Conservation (phyloP, 2,329 filamentous ascomycete species). For the Clarireedia hainanense region DNA sequence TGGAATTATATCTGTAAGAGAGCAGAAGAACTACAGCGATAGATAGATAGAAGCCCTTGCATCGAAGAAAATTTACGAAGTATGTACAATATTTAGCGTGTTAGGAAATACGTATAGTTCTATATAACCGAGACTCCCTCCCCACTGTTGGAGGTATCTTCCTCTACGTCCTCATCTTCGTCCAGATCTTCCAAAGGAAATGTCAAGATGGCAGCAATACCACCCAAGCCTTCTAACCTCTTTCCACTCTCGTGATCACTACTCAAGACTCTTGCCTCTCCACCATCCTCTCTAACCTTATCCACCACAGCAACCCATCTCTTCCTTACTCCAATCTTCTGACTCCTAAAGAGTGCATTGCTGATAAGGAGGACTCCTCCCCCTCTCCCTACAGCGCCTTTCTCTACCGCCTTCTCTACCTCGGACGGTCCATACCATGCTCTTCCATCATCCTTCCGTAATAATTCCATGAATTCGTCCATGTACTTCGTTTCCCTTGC, state of each 20-base stretch:
- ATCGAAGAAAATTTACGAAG: too few relatives aligned
- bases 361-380: slow-evolving; percentile 75
- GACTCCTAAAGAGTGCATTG: slow-evolving; percentile 78
- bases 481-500: slow-evolving; percentile 75
- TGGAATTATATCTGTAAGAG: too few relatives aligned
- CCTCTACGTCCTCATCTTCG: slow-evolving; percentile 46
- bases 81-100: too few relatives aligned
- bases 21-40: too few relatives aligned
- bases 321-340: slow-evolving; percentile 75
- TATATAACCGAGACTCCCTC: slow-evolving; percentile 4
- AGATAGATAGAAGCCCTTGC: too few relatives aligned
- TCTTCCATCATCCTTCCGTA: slow-evolving; percentile 55
- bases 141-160: background rate
- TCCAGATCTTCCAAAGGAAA: slow-evolving; percentile 81
- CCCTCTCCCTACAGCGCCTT: slow-evolving; percentile 83
- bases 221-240: slow-evolving; percentile 30
- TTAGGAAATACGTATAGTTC: too few relatives aligned
- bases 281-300: slow-evolving; percentile 76
- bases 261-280: slow-evolving; percentile 82
- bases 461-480: slow-evolving; percentile 70
- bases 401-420: slow-evolving; percentile 64
- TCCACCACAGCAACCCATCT: slow-evolving; percentile 92
- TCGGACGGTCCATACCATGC: slow-evolving; percentile 75
- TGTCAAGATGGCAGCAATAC: slow-evolving; percentile 83
- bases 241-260: slow-evolving; percentile 91